Percentiles rank a stretch among this genome's conserved stretches.
phyloP scores from a whole-genome alignment of 208 protist genomes.

The Trypanosoma conorhini region DNA sequence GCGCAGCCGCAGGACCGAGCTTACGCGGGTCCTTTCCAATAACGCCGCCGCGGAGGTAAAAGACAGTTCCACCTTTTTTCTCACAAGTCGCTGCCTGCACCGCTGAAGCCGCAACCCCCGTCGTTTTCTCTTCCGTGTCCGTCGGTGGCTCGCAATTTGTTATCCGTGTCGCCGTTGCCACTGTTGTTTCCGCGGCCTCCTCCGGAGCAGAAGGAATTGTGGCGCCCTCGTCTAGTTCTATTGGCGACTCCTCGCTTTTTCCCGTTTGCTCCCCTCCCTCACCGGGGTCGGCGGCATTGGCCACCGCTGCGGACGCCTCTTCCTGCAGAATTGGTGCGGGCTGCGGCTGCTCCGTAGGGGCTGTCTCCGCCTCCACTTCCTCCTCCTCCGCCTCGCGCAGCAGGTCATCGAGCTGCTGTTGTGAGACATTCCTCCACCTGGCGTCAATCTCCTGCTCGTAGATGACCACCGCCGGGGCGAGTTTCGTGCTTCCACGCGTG shows the following conservation, averaged over 20 bases:
- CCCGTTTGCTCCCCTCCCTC: background rate
- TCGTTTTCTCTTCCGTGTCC: background rate
- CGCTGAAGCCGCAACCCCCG: no score
- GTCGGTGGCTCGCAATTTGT: background rate
- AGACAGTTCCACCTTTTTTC: background rate
- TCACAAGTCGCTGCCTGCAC: background rate
- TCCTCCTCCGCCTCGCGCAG: conserved; percentile 31
- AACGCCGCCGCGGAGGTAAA: conserved; percentile 1
- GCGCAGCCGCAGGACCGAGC: background rate
- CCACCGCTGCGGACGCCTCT: background rate
- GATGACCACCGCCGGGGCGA: conserved; percentile 48
- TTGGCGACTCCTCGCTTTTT: background rate
- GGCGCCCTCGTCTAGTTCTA: background rate
- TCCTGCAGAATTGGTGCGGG: background rate
- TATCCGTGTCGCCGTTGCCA: background rate
- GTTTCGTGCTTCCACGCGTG: conserved; percentile 33
- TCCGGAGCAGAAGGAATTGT: background rate
- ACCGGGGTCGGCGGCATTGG: background rate
- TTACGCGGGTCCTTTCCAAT: background rate
- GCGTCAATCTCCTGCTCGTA: conserved; percentile 64
- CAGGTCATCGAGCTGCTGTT: conserved; percentile 40
- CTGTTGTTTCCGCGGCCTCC: background rate
- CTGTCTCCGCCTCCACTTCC: background rate
- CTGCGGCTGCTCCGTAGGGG: background rate
- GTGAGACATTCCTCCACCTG: conserved; percentile 28